Evolutionary conservation across 352 stramenopile genomes (phyloP).

Genomic region (Phytophthora cajani): DNA sequence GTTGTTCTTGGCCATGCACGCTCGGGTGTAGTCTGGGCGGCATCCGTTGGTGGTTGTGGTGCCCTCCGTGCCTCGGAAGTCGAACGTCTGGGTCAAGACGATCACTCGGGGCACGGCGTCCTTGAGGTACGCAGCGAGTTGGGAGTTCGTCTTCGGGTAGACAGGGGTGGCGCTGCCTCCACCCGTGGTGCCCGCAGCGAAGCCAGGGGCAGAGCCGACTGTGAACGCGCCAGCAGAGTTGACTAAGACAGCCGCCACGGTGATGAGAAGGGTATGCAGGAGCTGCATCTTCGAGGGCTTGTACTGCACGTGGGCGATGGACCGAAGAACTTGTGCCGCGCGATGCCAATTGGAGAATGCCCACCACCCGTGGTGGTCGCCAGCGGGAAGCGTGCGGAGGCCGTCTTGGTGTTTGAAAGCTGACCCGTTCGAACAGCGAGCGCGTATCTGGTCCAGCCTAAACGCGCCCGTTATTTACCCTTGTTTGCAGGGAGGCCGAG

Average conservation of each 20-base stretch:
- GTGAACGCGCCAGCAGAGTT: slow-evolving; percentile 5
- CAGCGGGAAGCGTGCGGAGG: too few relatives aligned
- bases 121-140: slow-evolving; percentile 43
- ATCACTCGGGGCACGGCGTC: slow-evolving; percentile 33
- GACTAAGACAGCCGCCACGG: slow-evolving; percentile 1
- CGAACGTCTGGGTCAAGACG: slow-evolving; percentile 44
- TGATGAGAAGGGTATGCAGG: slow-evolving; percentile 6
- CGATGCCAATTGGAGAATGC: slow-evolving; percentile 13
- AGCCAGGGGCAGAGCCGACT: slow-evolving; percentile 9
- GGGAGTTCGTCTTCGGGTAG: slow-evolving; percentile 29
- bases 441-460: slow-evolving; percentile 3
- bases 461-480: neutral
- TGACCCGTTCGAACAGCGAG: slow-evolving; percentile 6
- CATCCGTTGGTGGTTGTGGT: slow-evolving; percentile 44
- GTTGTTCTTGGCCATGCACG: slow-evolving; percentile 47
- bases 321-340: neutral
- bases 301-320: neutral
- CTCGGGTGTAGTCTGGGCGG: slow-evolving; percentile 31
- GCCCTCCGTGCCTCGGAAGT: slow-evolving; percentile 47
- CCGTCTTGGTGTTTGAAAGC: neutral
- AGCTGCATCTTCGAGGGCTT: slow-evolving; percentile 2
- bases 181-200: slow-evolving; percentile 6
- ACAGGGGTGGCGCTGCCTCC: slow-evolving; percentile 13
- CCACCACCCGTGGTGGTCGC: neutral
- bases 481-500: too few relatives aligned